Evolutionary conservation across 225 moss, liverwort and hornwort species (phyloP).

Genomic region (Bryum argenteum): DNA sequence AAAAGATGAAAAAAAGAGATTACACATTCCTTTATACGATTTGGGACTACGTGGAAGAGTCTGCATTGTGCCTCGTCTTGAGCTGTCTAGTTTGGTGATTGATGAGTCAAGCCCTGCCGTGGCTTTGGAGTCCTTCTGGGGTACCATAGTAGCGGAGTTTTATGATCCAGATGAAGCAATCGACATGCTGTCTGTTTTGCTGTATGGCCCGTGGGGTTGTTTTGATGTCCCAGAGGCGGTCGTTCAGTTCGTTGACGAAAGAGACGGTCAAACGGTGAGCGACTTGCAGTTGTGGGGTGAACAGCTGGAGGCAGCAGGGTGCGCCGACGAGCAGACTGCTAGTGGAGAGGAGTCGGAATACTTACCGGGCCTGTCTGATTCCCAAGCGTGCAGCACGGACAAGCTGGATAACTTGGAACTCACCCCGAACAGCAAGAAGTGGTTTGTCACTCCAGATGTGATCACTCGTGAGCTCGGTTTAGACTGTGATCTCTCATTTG

Average conservation of each 20-base stretch:
- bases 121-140: background rate
- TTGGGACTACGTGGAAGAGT: background rate
- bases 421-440: background rate
- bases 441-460: accelerated
- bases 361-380: background rate
- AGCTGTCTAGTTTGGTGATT: background rate
- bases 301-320: accelerated
- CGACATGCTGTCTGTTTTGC: background rate
- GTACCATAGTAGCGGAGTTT: background rate
- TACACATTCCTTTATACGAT: background rate
- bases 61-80: background rate
- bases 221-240: too few relatives aligned
- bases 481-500: background rate
- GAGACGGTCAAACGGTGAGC: background rate
- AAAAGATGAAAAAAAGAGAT: background rate
- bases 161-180: background rate
- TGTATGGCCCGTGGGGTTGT: background rate
- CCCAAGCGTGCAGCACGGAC: background rate
- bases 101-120: too few relatives aligned
- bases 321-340: too few relatives aligned
- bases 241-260: background rate
- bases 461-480: background rate
- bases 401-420: background rate
- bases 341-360: background rate
- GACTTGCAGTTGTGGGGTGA: background rate